Percentiles rank a stretch among this genome's conserved stretches.
These are phyloP conservation scores for Coix lacrymajobi DNA, from an alignment of 176 grass and related monocot genomes.

Conservation along the genomic window DNA sequence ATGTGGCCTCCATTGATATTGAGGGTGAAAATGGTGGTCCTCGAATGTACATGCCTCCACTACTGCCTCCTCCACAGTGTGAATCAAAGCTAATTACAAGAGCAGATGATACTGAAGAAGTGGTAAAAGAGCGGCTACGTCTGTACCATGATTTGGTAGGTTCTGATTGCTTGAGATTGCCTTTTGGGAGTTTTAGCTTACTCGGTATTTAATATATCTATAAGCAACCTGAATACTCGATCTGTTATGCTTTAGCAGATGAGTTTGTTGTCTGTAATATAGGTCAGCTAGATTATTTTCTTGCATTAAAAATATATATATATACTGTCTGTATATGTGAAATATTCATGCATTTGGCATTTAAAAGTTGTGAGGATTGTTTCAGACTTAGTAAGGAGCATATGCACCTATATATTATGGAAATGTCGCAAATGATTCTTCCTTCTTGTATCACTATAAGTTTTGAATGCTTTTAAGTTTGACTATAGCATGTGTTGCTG, in stretches of 20 bases:
- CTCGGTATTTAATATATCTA: background rate
- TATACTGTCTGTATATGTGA: background rate
- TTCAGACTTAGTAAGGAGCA: background rate
- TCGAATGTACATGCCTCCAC: constrained; percentile 82
- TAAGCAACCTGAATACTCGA: background rate
- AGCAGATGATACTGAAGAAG: constrained; percentile 77
- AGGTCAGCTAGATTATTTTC: background rate
- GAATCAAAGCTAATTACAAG: constrained; percentile 64
- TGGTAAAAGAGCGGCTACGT: constrained; percentile 80
- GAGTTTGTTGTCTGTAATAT: background rate
- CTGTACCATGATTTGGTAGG: constrained; percentile 80
- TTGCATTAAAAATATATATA: background rate
- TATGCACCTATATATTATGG: background rate
- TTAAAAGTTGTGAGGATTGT: background rate
- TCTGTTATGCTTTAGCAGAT: background rate
- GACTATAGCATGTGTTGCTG: background rate
- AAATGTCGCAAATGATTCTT: background rate
- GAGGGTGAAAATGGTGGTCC: constrained; percentile 72
- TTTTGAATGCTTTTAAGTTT: background rate
- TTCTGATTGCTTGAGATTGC: background rate
- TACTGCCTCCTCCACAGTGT: constrained; percentile 70
- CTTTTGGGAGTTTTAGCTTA: background rate
- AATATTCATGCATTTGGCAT: background rate
- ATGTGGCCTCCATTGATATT: constrained; percentile 79
- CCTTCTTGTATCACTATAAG: background rate